Percentiles rank a stretch among this genome's conserved stretches.
Evolutionary conservation across 2,329 filamentous ascomycete genomes (phyloP).

Genomic region (Aspergillaceae sp.): DNA sequence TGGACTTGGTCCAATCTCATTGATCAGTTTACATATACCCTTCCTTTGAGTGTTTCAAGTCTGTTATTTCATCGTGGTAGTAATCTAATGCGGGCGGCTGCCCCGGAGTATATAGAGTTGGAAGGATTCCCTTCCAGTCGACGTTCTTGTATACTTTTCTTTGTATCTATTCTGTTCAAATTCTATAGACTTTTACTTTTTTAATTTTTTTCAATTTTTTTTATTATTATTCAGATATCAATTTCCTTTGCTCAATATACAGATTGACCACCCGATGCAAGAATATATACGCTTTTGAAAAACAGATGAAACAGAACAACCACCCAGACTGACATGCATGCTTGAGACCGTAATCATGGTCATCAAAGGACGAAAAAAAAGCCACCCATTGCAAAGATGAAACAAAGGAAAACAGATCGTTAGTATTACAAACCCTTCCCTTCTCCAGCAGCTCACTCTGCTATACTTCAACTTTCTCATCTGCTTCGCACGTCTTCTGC

Average conservation of each 20-base stretch:
- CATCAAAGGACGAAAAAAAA: not conserved
- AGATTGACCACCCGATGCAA: not conserved
- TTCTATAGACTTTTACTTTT: not conserved
- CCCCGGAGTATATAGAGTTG: not conserved
- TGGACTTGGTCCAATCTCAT: not conserved
- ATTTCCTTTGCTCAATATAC: not conserved
- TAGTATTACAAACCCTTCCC: not conserved
- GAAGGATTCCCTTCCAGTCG: not conserved
- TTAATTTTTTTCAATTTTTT: not conserved
- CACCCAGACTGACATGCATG: not conserved
- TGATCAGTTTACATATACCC: not conserved
- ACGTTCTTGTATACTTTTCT: not conserved
- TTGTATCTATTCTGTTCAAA: not conserved
- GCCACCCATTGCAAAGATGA: slow-evolving; percentile 1
- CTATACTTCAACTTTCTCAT: slow-evolving; percentile 6
- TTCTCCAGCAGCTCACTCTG: too few species aligned
- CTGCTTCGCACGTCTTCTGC: slow-evolving; percentile 10
- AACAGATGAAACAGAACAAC: not conserved
- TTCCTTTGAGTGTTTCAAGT: not conserved
- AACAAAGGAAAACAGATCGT: not conserved
- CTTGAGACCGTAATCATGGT: not conserved
- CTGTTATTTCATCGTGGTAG: too few species aligned
- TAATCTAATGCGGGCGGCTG: too few species aligned
- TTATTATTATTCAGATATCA: not conserved
- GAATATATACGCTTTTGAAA: not conserved